Conservation (phyloP, 768 basidiomycete genomes). For the Psilocybe subaeruginosa region DNA sequence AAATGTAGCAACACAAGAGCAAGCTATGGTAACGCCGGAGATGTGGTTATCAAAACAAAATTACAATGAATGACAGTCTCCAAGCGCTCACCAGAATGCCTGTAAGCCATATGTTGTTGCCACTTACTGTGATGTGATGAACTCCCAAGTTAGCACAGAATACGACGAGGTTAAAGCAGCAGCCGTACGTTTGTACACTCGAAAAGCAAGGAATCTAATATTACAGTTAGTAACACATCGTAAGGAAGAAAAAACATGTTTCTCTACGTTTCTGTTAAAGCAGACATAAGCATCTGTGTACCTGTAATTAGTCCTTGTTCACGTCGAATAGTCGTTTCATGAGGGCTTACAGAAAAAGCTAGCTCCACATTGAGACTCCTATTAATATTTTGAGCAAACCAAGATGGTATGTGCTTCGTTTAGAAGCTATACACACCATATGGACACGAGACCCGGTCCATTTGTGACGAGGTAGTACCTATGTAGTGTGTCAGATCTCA, state of each 20-base stretch:
- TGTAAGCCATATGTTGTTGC: constrained; percentile 21
- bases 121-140: constrained; percentile 23
- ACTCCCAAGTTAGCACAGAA: not conserved
- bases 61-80: not conserved
- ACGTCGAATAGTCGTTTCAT: not conserved
- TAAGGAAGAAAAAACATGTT: not conserved
- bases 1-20: constrained; percentile 31
- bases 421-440: constrained; percentile 26
- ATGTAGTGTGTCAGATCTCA: too few relatives aligned
- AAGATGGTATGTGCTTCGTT: not conserved
- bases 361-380: constrained; percentile 40
- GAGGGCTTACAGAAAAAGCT: constrained; percentile 28
- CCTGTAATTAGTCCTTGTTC: not conserved
- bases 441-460: constrained; percentile 18
- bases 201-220: constrained; percentile 31
- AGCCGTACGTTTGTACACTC: constrained; percentile 31
- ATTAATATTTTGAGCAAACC: not conserved
- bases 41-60: not conserved
- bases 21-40: constrained; percentile 16
- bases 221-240: not conserved
- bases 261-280: constrained; percentile 32
- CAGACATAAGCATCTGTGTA: constrained; percentile 38
- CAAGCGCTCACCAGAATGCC: constrained; percentile 19
- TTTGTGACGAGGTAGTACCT: constrained; percentile 32
- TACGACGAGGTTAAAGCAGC: not conserved